Base-by-base conservation (phyloP, 805 yeast species). In the Metschnikowia hibisci region DNA sequence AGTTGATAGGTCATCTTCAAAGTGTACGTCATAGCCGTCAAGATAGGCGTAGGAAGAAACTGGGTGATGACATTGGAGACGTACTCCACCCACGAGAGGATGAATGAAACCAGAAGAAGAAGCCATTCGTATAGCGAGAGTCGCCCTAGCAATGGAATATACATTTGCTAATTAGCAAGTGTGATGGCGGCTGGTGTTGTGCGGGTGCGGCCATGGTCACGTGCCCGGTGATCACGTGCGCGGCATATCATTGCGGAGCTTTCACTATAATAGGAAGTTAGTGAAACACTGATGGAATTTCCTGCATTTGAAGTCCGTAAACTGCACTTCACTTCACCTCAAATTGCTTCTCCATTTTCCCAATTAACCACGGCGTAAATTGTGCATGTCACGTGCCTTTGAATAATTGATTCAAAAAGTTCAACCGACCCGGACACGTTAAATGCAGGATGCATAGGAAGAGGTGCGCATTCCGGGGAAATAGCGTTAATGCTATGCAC, bases 41-140 rank as follows among this genome's bases (percentile, higher is more conserved):
- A 67, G 12, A 77, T 55, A 1, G 64, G 53, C 3, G 52, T 52
- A 2, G 85, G 85, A 2, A 80, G 63, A 3, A 72, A 40, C 34
- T 60, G 56, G 3, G 82, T 70, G 39, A 78, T 64, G 33, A 69
- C 41, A 2, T 80, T 64, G 12, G 74, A 53, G 9, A 74, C 50
- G 37, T 69, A 72, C 51, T 80, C 85, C 3, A 70, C 34, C 69
- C 80, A 77, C 2, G 79, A 73, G 20, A 76, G 57, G 6, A 71
- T 14, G 39, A 80, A 61, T 8, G 78, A 73, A 0, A 68, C 41
- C 4, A 68, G 35, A 10, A 76, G 67, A 9, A 77, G 60, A 2
- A 77, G 72, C 71, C 81, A 76, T 53, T 80, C 83, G 5, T 64
- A 43, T 5, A 73, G 31, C 3, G 75, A 63, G 32, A 80, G 58